Evolutionary conservation across 129 eudicot genomes (phyloP).

Genomic region (Centrapalus pauciflorus): DNA sequence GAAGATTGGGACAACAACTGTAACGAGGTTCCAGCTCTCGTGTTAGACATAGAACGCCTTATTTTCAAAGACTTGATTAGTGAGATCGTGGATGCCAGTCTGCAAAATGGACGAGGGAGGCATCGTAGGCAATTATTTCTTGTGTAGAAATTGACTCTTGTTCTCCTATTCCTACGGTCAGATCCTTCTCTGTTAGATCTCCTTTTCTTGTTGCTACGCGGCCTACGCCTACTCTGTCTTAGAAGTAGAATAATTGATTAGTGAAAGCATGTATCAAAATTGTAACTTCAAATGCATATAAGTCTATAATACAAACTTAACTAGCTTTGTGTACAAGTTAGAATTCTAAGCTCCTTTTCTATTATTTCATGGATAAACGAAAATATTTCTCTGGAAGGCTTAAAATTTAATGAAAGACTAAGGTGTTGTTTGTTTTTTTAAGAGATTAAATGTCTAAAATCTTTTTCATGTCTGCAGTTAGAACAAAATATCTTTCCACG

Average conservation of each 20-base stretch:
- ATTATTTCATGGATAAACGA: neutral
- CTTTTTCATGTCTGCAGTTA: no score
- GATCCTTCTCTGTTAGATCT: neutral
- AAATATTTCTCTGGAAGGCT: neutral
- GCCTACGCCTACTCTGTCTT: no score
- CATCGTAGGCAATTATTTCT: conserved; percentile 43
- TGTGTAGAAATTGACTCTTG: conserved; percentile 19
- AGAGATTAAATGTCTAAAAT: no score
- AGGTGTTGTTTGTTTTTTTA: no score
- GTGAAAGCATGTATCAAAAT: conserved; percentile 1
- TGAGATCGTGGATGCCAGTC: conserved; percentile 47
- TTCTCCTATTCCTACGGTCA: neutral
- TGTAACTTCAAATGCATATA: conserved; percentile 30
- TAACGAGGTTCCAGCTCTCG: conserved; percentile 60
- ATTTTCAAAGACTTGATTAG: conserved; percentile 82
- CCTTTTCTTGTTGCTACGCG: neutral
- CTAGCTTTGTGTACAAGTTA: conserved; percentile 8
- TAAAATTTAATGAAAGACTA: neutral
- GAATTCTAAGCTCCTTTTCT: neutral
- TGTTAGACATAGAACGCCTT: conserved; percentile 77
- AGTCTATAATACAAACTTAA: conserved; percentile 11
- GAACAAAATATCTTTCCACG: no score
- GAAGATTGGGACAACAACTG: conserved; percentile 48
- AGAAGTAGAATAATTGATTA: conserved; percentile 3
- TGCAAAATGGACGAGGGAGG: conserved; percentile 27